phyloP scores from a whole-genome alignment of 2,329 filamentous ascomycete species.

The Aspergillus sp. region DNA sequence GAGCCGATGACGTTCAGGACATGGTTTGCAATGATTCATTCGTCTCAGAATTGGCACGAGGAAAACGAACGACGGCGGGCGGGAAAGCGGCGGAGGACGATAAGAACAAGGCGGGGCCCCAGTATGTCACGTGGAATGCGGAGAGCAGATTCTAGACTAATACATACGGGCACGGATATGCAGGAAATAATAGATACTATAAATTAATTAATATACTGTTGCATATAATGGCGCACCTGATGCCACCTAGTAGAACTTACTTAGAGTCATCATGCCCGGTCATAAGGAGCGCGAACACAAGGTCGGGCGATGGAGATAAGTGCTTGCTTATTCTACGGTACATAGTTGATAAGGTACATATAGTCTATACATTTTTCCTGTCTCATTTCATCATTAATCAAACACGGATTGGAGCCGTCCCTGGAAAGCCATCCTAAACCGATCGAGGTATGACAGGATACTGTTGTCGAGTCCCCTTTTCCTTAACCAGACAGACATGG shows the following conservation, averaged over 20 bases:
- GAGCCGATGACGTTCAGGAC: slow-evolving; percentile 1
- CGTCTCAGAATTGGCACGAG: neutral
- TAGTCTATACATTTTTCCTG: neutral
- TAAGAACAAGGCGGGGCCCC: slow-evolving; percentile 1
- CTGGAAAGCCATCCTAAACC: slow-evolving; percentile 26
- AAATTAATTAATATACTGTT: neutral
- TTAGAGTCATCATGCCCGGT: neutral
- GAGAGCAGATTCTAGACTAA: slow-evolving; percentile 8
- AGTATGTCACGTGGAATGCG: slow-evolving; percentile 9
- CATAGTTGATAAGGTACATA: neutral
- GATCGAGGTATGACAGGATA: slow-evolving; percentile 34
- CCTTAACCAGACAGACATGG: slow-evolving; percentile 67
- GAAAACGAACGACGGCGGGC: neutral
- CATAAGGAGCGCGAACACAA: neutral
- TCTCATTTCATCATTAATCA: neutral
- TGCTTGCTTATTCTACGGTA: neutral
- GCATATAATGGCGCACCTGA: neutral
- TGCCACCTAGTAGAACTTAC: neutral
- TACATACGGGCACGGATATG: neutral
- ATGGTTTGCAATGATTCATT: slow-evolving; percentile 4
- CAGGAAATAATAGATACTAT: neutral
- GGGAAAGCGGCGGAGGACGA: slow-evolving; percentile 3
- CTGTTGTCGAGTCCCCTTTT: slow-evolving; percentile 41
- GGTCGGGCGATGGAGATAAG: neutral
- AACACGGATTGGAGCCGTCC: slow-evolving; percentile 10